Conservation (phyloP, 2,329 filamentous ascomycete genomes). For the Aspergillus neotritici region DNA sequence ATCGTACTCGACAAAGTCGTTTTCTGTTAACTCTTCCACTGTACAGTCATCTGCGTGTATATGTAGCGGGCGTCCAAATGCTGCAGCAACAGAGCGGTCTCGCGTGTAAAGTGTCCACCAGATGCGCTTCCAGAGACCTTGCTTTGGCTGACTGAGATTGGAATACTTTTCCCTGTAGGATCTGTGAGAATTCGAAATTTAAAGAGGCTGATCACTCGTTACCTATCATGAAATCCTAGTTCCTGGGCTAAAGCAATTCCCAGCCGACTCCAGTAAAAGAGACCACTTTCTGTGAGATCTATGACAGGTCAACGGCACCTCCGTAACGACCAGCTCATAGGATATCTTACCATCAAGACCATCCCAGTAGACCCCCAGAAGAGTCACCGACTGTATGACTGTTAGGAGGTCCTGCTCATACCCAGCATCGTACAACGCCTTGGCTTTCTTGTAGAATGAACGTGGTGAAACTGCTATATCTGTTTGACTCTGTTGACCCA, state of each 20-base stretch:
- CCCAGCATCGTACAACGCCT: conserved; percentile 11
- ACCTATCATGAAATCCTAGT: conserved; percentile 7
- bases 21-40: conserved; percentile 4
- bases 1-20: conserved; percentile 9
- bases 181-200: neutral
- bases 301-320: conserved; percentile 1
- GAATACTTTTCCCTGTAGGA: conserved; percentile 6
- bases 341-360: conserved; percentile 11
- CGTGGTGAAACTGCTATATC: conserved; percentile 1
- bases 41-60: conserved; percentile 10
- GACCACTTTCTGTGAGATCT: conserved; percentile 13
- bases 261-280: conserved; percentile 14
- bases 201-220: neutral
- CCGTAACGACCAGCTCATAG: neutral
- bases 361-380: conserved; percentile 12
- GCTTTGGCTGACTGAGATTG: conserved; percentile 1
- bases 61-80: conserved; percentile 12
- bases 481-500: neutral
- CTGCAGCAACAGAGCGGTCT: conserved; percentile 12
- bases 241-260: conserved; percentile 12
- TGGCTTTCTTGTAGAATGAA: conserved; percentile 10
- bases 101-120: conserved; percentile 15
- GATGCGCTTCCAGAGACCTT: conserved; percentile 9
- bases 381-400: conserved; percentile 7
- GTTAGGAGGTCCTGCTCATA: conserved; percentile 5